Evolutionary conservation across 139 green algal species (phyloP), one percentile per base, ranked within the genome.

Genomic region (Chlamydomonas sp.): DNA sequence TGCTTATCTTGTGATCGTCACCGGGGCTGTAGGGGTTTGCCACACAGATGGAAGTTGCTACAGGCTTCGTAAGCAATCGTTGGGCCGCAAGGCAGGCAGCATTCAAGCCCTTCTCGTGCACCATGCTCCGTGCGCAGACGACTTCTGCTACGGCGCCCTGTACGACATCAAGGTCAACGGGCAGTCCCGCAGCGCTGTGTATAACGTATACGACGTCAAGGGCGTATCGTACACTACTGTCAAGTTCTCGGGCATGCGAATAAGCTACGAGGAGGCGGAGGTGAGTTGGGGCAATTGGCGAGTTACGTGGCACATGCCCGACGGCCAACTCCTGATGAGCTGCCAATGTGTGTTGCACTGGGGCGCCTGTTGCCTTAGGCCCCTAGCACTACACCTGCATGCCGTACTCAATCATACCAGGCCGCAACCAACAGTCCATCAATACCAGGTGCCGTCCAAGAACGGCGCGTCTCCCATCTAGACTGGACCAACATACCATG

Each of bases 111-210:
- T 49, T 49, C 64, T 69, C 12, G 4, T 15, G 10, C 15, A n/a
- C 68, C 68, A 31, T 4, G 18, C 12, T 74, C 12, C 60, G 8
- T 17, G 17, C 49, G 49, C 82, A 86, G 82, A 69, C 3, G 82
- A 86, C 82, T 15, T 63, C n/a, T 86, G 82, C 61, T 86, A 86
- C 60, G 82, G 82, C 5, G 16, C 82, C 2, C 71, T 86, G 69
- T 80, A 79, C 82, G 20, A 72, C 71, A n/a, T 86, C 9, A 59
- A 14, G 1, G 9, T 86, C 61, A 80, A 86, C 62, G 82, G 71
- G 12, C 1, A 17, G 2, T 2, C 61, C 0, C 71, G 71, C n/a
- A 79, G 69, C 69, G 9, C 82, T 17, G 58, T 8, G 4, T 86
- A 86, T 60, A 58, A 86, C 6, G 82, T 86, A 61, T 86, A 86